phyloP scores from a whole-genome alignment of 139 green algal species.

The Ettlia oleoabundans region DNA sequence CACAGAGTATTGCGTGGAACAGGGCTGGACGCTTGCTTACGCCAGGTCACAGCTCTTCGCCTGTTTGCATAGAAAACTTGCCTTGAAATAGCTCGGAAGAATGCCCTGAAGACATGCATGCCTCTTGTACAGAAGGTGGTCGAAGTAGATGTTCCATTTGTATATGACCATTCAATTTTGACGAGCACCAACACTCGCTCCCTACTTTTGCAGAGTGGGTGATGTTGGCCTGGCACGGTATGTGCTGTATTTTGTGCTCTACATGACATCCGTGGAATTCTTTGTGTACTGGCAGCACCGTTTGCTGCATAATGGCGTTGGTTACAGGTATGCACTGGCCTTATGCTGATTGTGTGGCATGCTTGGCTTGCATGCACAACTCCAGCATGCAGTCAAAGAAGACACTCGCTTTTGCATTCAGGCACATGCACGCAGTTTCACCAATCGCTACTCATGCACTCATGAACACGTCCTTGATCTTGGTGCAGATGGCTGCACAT shows the following conservation, averaged over 20 bases:
- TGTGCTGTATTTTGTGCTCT: slow-evolving; percentile 78
- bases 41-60: slow-evolving; percentile 33
- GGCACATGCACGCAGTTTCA: no score
- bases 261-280: slow-evolving; percentile 93
- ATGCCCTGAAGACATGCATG: no score
- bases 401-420: no score
- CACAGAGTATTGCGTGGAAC: slow-evolving; percentile 80
- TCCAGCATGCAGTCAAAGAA: no score
- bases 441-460: no score
- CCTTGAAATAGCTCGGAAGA: no score
- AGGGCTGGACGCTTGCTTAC: slow-evolving; percentile 87
- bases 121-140: no score
- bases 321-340: slow-evolving; percentile 11
- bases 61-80: no score
- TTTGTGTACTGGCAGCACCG: slow-evolving; percentile 97
- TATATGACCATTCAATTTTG: no score
- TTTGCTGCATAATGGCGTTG: slow-evolving; percentile 75
- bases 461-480: background rate
- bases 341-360: background rate
- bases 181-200: no score
- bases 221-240: slow-evolving; percentile 80
- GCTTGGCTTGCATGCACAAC: no score
- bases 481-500: slow-evolving; percentile 74
- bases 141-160: no score
- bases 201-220: slow-evolving; percentile 4